Evolutionary conservation across 345 rosid species (phyloP).

Genomic region (Gynandropsis gynandra): DNA sequence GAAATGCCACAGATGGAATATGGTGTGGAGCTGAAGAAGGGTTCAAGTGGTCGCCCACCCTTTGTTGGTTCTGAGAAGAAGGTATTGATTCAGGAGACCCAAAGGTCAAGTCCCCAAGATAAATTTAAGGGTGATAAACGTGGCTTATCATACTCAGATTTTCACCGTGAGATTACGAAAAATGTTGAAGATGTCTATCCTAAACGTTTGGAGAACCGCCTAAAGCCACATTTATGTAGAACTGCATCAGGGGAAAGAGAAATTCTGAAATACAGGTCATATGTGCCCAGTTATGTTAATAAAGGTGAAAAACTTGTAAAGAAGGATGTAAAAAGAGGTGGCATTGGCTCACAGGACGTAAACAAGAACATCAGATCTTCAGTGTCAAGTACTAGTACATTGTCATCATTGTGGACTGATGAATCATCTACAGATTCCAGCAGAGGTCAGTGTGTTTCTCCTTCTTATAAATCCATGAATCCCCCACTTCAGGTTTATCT

Average conservation of each 20-base stretch:
- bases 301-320: slow-evolving; percentile 39
- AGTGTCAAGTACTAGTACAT: slow-evolving; percentile 26
- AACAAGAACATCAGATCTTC: slow-evolving; percentile 27
- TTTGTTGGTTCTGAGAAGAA: slow-evolving; percentile 28
- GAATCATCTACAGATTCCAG: slow-evolving; percentile 29
- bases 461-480: slow-evolving; percentile 31
- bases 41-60: slow-evolving; percentile 27
- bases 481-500: slow-evolving; percentile 50
- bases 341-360: slow-evolving; percentile 58
- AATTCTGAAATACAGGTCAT: slow-evolving; percentile 64
- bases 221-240: slow-evolving; percentile 25
- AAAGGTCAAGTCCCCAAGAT: slow-evolving; percentile 29
- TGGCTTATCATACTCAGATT: slow-evolving; percentile 37
- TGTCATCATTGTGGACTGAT: slow-evolving; percentile 30
- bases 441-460: slow-evolving; percentile 43
- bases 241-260: slow-evolving; percentile 26
- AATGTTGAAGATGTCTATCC: slow-evolving; percentile 35
- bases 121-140: slow-evolving; percentile 38
- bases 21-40: slow-evolving; percentile 28
- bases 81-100: slow-evolving; percentile 21
- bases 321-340: slow-evolving; percentile 52
- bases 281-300: slow-evolving; percentile 68
- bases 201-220: slow-evolving; percentile 29
- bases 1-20: slow-evolving; percentile 34
- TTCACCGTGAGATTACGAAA: slow-evolving; percentile 38